Conservation (phyloP, 306 rosid genomes). For the Potentilla sterilis region DNA sequence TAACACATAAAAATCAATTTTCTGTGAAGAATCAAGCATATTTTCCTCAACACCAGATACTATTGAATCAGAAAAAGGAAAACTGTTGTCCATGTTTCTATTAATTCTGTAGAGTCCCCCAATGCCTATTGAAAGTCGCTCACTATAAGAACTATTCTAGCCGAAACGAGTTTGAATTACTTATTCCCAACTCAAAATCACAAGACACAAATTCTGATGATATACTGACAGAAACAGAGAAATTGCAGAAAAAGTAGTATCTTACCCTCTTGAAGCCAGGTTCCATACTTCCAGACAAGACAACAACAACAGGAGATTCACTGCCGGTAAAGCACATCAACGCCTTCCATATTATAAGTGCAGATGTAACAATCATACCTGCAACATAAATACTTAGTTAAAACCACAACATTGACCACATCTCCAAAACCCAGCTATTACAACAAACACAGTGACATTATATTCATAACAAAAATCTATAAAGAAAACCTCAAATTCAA, state of each 20-base stretch:
- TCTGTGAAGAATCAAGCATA: not conserved
- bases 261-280: constrained; percentile 83
- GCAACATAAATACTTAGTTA: constrained; percentile 21
- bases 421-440: not conserved
- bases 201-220: not conserved
- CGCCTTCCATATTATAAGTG: constrained; percentile 81
- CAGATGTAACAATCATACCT: constrained; percentile 86
- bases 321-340: constrained; percentile 76
- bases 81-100: not conserved
- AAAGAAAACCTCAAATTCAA: not conserved
- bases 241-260: constrained; percentile 2
- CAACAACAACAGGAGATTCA: constrained; percentile 91
- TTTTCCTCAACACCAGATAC: not conserved
- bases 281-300: constrained; percentile 96
- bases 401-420: not conserved
- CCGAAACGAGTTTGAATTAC: not conserved
- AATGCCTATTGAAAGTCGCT: not conserved
- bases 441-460: not conserved
- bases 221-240: not conserved
- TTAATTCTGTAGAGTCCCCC: not conserved
- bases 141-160: not conserved
- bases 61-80: not conserved
- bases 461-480: not conserved
- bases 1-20: not conserved
- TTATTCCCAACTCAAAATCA: not conserved